A percentile compares a stretch with the other conserved stretches of the same genome.
Conservation (phyloP, 2,329 filamentous ascomycete species). For the Tolypocladium nubicola region DNA sequence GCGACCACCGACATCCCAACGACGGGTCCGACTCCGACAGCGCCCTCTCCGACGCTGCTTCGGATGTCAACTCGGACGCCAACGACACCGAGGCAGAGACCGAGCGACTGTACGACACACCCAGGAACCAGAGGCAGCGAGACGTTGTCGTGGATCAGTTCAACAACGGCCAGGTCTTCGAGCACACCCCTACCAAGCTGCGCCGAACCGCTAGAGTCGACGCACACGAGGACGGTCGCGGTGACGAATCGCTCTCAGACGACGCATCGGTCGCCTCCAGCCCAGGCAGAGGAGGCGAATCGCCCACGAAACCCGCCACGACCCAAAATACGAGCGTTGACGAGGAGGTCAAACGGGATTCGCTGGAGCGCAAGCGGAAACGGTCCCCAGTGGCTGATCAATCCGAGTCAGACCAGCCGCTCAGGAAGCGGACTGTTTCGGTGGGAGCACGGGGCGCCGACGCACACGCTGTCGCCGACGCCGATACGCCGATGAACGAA, state of each 20-base stretch:
- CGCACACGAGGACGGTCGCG: conserved; percentile 24
- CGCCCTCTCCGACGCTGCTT: conserved; percentile 44
- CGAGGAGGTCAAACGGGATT: conserved; percentile 21
- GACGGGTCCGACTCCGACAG: conserved; percentile 36
- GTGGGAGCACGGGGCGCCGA: conserved; percentile 24
- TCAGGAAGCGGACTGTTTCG: conserved; percentile 44
- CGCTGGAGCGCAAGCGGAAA: conserved; percentile 37
- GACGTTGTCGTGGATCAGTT: conserved; percentile 50
- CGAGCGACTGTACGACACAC: conserved; percentile 84
- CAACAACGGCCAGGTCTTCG: conserved; percentile 42
- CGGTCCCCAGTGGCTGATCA: conserved; percentile 33
- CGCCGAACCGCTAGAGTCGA: conserved; percentile 35
- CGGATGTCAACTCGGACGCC: conserved; percentile 27
- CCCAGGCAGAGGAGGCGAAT: conserved; percentile 24
- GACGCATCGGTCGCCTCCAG: conserved; percentile 26
- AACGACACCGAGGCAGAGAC: conserved; percentile 83
- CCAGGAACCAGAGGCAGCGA: conserved; percentile 53
- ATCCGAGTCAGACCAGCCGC: conserved; percentile 35
- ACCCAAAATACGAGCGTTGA: conserved; percentile 16
- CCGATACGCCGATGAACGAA: conserved; percentile 19
- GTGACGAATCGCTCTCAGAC: conserved; percentile 28
- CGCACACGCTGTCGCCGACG: conserved; percentile 16
- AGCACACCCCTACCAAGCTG: conserved; percentile 69
- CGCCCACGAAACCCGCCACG: conserved; percentile 21
- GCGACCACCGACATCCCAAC: conserved; percentile 14